A percentile compares a stretch with the other conserved stretches of the same genome.
Conservation (phyloP, 1,284 basidiomycete species). For the Ganoderma lingzhi region DNA sequence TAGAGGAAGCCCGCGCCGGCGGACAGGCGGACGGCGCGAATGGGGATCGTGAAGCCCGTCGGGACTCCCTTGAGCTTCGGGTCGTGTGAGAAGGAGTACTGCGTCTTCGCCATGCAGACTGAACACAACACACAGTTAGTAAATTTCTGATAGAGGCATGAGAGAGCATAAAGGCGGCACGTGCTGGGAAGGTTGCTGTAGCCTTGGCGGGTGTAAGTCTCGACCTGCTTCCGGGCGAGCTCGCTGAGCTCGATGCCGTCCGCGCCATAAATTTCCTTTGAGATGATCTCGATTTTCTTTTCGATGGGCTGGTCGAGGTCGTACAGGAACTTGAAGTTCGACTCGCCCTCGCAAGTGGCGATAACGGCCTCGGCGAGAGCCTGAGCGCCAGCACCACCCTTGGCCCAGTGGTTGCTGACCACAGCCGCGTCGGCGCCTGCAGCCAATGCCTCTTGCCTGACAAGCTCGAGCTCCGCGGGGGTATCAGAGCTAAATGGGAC, state of each 20-base stretch:
- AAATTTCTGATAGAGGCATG: constrained; percentile 4
- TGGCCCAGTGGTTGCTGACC: constrained; percentile 96
- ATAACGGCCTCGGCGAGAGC: constrained; percentile 91
- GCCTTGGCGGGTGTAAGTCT: constrained; percentile 93
- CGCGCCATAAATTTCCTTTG: constrained; percentile 91
- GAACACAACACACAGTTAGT: constrained; percentile 24
- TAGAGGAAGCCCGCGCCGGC: constrained; percentile 98
- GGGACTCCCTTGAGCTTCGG: constrained; percentile 93
- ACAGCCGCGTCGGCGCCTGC: constrained; percentile 96
- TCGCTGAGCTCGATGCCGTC: constrained; percentile 89
- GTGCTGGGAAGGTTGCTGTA: constrained; percentile 82
- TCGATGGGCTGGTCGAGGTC: constrained; percentile 86
- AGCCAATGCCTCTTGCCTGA: constrained; percentile 81
- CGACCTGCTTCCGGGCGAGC: constrained; percentile 86
- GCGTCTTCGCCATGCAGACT: constrained; percentile 99
- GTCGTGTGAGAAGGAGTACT: constrained; percentile 95
- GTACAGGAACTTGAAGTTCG: constrained; percentile 91
- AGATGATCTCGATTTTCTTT: constrained; percentile 89
- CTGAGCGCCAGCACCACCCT: constrained; percentile 89
- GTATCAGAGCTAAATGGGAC: constrained; percentile 79
- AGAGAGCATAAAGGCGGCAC: constrained; percentile 38
- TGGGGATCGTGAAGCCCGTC: constrained; percentile 93
- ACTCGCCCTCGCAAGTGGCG: constrained; percentile 83
- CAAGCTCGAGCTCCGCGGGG: constrained; percentile 87
- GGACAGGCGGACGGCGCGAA: constrained; percentile 88